phyloP scores from a whole-genome alignment of 768 basidiomycete species.

The Pulveroboletus sp. region DNA sequence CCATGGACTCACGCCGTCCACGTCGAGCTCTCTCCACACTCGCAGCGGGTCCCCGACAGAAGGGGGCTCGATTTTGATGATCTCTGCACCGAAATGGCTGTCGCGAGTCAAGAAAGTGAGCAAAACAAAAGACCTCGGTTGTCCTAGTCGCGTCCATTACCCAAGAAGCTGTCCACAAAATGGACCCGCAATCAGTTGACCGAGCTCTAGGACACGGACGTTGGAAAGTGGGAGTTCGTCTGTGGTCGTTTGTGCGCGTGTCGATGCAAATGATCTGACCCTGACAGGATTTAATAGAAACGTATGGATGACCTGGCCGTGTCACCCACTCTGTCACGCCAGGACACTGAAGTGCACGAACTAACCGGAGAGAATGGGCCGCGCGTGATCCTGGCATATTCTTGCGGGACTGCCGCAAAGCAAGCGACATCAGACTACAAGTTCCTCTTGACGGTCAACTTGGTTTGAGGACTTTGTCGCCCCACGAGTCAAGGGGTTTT shows the following conservation, averaged over 20 bases:
- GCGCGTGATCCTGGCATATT: no score
- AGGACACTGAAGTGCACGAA: background rate
- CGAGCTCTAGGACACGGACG: slow-evolving; percentile 62
- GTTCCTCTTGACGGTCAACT: background rate
- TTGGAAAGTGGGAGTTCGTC: slow-evolving; percentile 53
- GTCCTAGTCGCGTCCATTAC: slow-evolving; percentile 31
- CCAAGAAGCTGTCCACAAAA: slow-evolving; percentile 70
- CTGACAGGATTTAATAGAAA: background rate
- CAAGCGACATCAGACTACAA: background rate
- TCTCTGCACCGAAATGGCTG: slow-evolving; percentile 68
- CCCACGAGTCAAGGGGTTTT: background rate
- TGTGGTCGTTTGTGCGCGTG: background rate
- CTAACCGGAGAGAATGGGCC: background rate
- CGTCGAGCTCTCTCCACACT: slow-evolving; percentile 66
- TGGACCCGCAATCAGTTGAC: slow-evolving; percentile 68
- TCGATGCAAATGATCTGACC: slow-evolving; percentile 12
- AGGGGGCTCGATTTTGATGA: slow-evolving; percentile 69
- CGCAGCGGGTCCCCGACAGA: slow-evolving; percentile 60
- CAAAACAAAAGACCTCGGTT: background rate
- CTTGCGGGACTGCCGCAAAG: background rate
- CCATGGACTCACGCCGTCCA: slow-evolving; percentile 70
- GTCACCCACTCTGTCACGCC: slow-evolving; percentile 2
- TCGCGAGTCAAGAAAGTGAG: background rate
- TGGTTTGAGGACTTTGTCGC: background rate
- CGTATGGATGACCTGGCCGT: background rate